Evolutionary conservation across 2,329 filamentous ascomycete genomes (phyloP).

Genomic region (Neurospora crassa): DNA sequence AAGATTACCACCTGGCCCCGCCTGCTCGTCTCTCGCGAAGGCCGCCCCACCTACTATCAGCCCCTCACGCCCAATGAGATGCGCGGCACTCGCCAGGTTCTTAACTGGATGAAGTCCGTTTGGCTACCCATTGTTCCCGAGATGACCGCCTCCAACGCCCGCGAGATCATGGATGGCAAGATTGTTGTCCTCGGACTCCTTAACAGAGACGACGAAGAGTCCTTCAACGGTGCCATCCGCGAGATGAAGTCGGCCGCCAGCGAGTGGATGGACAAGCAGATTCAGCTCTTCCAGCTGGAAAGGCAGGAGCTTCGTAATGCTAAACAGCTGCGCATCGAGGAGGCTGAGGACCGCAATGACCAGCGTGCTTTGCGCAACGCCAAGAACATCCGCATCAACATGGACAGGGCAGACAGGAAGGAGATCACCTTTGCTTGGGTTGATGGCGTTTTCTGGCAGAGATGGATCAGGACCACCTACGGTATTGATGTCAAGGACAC

Average conservation of each 20-base stretch:
- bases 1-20: constrained; percentile 98
- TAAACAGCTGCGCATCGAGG: constrained; percentile 91
- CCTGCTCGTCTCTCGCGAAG: constrained; percentile 79
- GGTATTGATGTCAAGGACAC: constrained; percentile 72
- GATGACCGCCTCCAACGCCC: constrained; percentile 80
- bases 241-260: constrained; percentile 93
- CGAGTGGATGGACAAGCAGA: constrained; percentile 98
- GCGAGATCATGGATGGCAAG: constrained; percentile 90
- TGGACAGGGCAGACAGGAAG: constrained; percentile 78
- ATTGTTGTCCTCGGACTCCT: constrained; percentile 90
- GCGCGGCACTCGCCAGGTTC: constrained; percentile 71
- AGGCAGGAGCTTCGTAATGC: constrained; percentile 86
- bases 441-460: constrained; percentile 93
- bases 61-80: constrained; percentile 84
- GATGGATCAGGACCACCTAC: constrained; percentile 92
- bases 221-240: constrained; percentile 67
- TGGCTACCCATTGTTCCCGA: constrained; percentile 96
- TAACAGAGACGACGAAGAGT: constrained; percentile 67
- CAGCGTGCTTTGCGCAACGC: constrained; percentile 77
- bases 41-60: constrained; percentile 81
- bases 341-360: constrained; percentile 88
- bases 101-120: constrained; percentile 90
- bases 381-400: constrained; percentile 85
- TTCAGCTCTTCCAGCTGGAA: constrained; percentile 83
- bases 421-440: constrained; percentile 96